phyloP scores from a whole-genome alignment of 495 filamentous ascomycete species.

The Penicillium maclennaniae region DNA sequence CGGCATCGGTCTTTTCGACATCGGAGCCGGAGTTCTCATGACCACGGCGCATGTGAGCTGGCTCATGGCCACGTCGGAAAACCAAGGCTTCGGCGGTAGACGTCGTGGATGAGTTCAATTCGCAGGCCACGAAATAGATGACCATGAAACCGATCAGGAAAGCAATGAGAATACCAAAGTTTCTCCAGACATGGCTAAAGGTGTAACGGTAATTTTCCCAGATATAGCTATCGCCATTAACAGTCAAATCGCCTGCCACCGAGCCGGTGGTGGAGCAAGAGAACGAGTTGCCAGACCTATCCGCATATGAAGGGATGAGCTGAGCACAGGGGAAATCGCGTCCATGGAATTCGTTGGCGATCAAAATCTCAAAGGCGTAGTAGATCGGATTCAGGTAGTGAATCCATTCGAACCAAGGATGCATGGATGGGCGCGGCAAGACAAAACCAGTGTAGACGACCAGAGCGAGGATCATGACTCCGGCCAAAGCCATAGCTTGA shows the following conservation, averaged over 20 bases:
- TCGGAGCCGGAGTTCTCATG: conserved; percentile 40
- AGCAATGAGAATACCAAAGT: conserved; percentile 60
- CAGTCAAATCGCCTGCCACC: conserved; percentile 39
- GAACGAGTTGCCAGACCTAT: conserved; percentile 31
- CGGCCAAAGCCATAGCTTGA: conserved; percentile 44
- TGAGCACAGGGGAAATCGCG: conserved; percentile 43
- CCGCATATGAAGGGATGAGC: conserved; percentile 45
- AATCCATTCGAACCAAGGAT: conserved; percentile 47
- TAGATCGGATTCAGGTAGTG: conserved; percentile 42
- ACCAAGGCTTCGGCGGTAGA: conserved; percentile 42
- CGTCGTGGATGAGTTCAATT: conserved; percentile 27
- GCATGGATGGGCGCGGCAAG: conserved; percentile 41
- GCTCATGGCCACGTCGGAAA: conserved; percentile 34
- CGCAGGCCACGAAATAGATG: conserved; percentile 40
- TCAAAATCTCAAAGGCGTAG: conserved; percentile 42
- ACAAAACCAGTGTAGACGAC: conserved; percentile 42
- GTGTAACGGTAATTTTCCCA: conserved; percentile 48
- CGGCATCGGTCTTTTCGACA: conserved; percentile 54
- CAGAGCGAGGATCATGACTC: conserved; percentile 38
- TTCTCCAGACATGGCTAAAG: conserved; percentile 58
- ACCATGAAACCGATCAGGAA: conserved; percentile 56
- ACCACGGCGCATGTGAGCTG: conserved; percentile 16
- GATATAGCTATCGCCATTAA: conserved; percentile 50
- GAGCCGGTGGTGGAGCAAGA: conserved; percentile 50
- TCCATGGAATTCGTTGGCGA: conserved; percentile 57